Base-by-base conservation (phyloP, 164 flowering plant species). In the Houttuynia cordata region DNA sequence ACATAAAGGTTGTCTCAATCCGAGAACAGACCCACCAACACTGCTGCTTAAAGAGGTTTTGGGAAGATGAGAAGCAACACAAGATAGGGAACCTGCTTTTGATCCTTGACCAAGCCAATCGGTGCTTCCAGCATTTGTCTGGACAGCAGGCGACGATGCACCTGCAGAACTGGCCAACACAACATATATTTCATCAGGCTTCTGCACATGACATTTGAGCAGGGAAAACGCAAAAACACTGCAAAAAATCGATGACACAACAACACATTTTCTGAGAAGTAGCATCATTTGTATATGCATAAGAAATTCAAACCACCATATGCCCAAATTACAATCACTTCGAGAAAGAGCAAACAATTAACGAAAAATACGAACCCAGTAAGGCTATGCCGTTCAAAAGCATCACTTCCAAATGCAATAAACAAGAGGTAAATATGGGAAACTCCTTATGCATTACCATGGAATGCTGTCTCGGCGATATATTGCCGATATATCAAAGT, bases 141-240 rank as follows among this genome's bases (percentile, higher is more conserved):
- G 95, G 66, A 78, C 76, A 71, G 95, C 86, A 67, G 97, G 96
- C 53, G 97, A 88, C 12, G 97, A 86, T 68, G 96, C 97, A 70
- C 99, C 99, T 60, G 81, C 99, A 73, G 99, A 93, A 76, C 99
- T 93, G 80, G 66, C 25, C 66, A 68, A 60, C 58, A 53, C 50
- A 51, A 7, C 18, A 37, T 45, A 54, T 4, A 52, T 10, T 52
- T 12, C 10, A 52, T 52, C 55, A 52, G 55, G 10, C 45, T 56
- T 19, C 8, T 37, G 59, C 18, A 30, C 12, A n/a, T 30, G 14
- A 8, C 19, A 25, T 25, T n/a, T 14, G 21, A 24, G 8, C 12
- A 34, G 20, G 6, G 18, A 24, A 34, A 57, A 39, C 24, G 15
- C 40, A 17, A 62, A 50, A 51, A 34, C 1, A 45, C 14, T 4